Conservation (phyloP, 1,284 basidiomycete genomes). For the Polyporus tsugae region DNA sequence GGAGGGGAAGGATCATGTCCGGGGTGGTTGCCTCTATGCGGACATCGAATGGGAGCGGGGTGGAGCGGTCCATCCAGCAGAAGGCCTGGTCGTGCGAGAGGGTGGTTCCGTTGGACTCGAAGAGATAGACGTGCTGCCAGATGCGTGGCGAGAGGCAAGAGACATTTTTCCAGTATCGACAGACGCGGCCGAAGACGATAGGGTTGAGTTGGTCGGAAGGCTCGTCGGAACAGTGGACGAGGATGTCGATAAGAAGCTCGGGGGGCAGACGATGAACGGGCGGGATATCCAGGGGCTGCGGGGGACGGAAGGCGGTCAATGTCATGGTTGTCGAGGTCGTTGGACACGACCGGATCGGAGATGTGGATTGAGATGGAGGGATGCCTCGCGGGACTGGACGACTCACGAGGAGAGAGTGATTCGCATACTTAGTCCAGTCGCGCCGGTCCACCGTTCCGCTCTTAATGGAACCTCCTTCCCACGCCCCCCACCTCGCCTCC, state of each 20-base stretch:
- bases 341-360: constrained; percentile 26
- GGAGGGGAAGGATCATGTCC: constrained; percentile 64
- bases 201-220: constrained; percentile 52
- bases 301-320: constrained; percentile 15
- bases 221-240: constrained; percentile 50
- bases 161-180: constrained; percentile 51
- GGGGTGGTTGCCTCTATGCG: constrained; percentile 56
- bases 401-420: too few relatives aligned
- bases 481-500: constrained; percentile 7
- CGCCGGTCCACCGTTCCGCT: neutral
- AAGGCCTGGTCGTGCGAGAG: constrained; percentile 55
- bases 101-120: constrained; percentile 48
- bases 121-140: constrained; percentile 66
- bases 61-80: constrained; percentile 61
- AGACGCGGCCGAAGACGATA: constrained; percentile 59
- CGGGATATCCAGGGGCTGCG: constrained; percentile 12
- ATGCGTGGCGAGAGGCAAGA: constrained; percentile 58
- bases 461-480: constrained; percentile 7
- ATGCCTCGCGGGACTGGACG: neutral
- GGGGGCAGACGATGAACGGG: constrained; percentile 54
- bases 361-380: constrained; percentile 12
- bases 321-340: constrained; percentile 14
- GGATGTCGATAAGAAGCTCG: constrained; percentile 71
- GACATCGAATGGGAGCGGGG: constrained; percentile 61
- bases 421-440: neutral